Evolutionary conservation across 2,329 filamentous ascomycete genomes (phyloP).

Genomic region (Westerdykella sp.): DNA sequence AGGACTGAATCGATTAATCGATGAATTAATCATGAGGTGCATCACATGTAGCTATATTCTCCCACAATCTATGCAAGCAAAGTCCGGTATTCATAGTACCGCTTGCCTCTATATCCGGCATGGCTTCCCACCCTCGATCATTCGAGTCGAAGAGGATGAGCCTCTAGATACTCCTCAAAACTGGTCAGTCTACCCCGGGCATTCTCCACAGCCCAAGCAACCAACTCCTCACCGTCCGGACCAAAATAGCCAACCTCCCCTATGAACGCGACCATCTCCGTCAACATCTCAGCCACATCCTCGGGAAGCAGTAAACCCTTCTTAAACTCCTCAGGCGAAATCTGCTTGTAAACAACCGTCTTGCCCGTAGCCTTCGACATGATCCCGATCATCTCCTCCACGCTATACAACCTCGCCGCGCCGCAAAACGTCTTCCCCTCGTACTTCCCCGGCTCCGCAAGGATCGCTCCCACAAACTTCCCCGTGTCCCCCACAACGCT

Average conservation of each 20-base stretch:
- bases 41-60: no score
- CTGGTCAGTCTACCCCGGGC: no score
- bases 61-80: no score
- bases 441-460: constrained; percentile 38
- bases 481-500: constrained; percentile 40
- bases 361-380: constrained; percentile 38
- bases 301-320: constrained; percentile 3
- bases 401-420: constrained; percentile 36
- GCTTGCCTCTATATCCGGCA: no score
- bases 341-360: constrained; percentile 8
- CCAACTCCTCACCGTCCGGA: constrained; percentile 18
- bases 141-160: no score
- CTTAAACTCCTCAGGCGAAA: constrained; percentile 9
- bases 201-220: no score
- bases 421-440: constrained; percentile 39
- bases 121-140: no score
- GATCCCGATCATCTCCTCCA: constrained; percentile 36
- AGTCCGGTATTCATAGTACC: no score
- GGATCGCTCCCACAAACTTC: constrained; percentile 34
- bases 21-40: no score
- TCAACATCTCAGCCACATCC: constrained; percentile 7
- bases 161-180: no score
- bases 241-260: constrained; percentile 36
- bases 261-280: constrained; percentile 11
- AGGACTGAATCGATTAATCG: no score